These are phyloP conservation scores for Dothideomycetes sp. DNA, from an alignment of 2,329 filamentous ascomycete species.

Conservation along the genomic window DNA sequence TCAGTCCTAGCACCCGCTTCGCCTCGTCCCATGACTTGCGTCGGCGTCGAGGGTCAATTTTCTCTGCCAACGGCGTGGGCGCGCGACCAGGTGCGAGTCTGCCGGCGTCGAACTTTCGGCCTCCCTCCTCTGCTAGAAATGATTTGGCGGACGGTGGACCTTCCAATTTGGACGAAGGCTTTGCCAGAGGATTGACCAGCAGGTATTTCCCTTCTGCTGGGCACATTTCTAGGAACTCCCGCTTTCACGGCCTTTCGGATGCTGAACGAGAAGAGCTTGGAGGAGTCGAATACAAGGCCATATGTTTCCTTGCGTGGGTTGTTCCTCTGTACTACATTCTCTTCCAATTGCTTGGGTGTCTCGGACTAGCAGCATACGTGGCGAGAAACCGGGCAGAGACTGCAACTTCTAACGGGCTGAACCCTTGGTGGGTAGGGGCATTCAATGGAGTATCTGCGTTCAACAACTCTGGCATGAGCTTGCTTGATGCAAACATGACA, in stretches of 20 bases:
- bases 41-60: no score
- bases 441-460: constrained; percentile 60
- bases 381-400: constrained; percentile 38
- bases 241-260: constrained; percentile 42
- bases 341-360: constrained; percentile 48
- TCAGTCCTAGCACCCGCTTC: constrained; percentile 18
- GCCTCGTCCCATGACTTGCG: no score
- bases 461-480: constrained; percentile 60
- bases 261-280: constrained; percentile 48
- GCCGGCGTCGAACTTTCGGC: no score
- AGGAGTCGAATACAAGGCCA: constrained; percentile 53
- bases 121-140: no score
- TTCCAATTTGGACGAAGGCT: no score
- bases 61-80: constrained; percentile 18
- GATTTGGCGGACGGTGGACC: no score
- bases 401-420: constrained; percentile 45
- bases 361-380: constrained; percentile 54
- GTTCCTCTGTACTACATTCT: constrained; percentile 50
- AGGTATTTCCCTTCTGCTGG: constrained; percentile 9
- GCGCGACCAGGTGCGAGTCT: constrained; percentile 20
- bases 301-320: constrained; percentile 46
- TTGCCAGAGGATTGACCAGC: constrained; percentile 4
- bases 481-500: constrained; percentile 55
- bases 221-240: constrained; percentile 39
- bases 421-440: constrained; percentile 57